phyloP scores from a whole-genome alignment of 129 eudicot genomes.

The Centaurea solstitialis region DNA sequence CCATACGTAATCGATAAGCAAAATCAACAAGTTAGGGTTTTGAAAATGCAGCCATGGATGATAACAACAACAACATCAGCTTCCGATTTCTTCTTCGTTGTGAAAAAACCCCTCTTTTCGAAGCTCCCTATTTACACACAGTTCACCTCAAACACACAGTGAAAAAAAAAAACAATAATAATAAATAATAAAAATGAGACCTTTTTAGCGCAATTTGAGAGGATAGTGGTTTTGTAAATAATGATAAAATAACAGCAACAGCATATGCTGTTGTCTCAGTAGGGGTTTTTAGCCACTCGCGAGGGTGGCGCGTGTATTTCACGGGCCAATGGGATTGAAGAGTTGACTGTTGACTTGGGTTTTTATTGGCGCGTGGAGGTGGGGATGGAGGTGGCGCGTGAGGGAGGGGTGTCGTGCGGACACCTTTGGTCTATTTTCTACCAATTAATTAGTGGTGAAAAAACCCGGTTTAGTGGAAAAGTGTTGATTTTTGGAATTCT shows the following conservation, averaged over 20 bases:
- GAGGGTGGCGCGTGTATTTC: conserved; percentile 9
- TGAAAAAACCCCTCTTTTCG: conserved; percentile 19
- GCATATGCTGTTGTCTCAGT: conserved; percentile 23
- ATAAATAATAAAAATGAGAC: conserved; percentile 18
- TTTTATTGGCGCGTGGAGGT: conserved; percentile 5
- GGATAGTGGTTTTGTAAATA: conserved; percentile 46
- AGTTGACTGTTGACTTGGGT: conserved; percentile 14
- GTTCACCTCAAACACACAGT: conserved; percentile 34
- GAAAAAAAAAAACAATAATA: neutral
- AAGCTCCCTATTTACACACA: conserved; percentile 40
- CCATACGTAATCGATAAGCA: neutral
- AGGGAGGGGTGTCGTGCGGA: neutral
- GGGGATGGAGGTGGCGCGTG: conserved; percentile 1
- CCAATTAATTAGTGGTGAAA: conserved; percentile 4
- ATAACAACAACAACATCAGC: conserved; percentile 20
- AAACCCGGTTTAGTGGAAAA: conserved; percentile 32
- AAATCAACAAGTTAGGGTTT: conserved; percentile 33
- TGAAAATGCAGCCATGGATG: conserved; percentile 22
- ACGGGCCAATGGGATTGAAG: conserved; percentile 8
- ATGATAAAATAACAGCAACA: conserved; percentile 40
- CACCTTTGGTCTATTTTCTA: conserved; percentile 25
- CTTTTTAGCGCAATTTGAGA: conserved; percentile 29
- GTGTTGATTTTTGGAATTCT: conserved; percentile 5
- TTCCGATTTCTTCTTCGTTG: neutral
- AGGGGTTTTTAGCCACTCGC: neutral